phyloP scores from a whole-genome alignment of 148 eudicot genomes.

The Tetragonia tetragonoides region DNA sequence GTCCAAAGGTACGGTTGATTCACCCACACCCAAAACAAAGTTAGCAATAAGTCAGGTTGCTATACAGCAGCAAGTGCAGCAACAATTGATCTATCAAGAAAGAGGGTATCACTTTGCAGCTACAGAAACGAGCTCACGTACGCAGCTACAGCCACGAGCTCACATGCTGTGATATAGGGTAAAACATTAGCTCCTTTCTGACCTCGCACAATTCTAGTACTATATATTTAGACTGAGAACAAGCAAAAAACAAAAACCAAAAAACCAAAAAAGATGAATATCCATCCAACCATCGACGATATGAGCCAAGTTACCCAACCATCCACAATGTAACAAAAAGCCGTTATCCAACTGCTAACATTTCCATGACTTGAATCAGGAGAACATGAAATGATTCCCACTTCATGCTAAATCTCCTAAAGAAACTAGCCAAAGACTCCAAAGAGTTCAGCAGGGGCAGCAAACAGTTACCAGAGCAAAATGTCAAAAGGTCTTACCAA shows the following conservation, averaged over 20 bases:
- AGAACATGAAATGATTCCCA: neutral
- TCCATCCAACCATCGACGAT: neutral
- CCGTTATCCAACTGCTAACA: neutral
- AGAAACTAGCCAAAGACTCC: neutral
- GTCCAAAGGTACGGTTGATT: constrained; percentile 11
- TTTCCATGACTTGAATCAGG: neutral
- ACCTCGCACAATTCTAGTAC: neutral
- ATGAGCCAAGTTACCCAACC: neutral
- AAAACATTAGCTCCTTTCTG: constrained; percentile 36
- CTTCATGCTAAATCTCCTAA: neutral
- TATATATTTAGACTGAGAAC: neutral
- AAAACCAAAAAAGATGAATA: neutral
- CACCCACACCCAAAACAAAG: constrained; percentile 22
- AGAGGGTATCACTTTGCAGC: constrained; percentile 17
- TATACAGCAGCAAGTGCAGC: constrained; percentile 18
- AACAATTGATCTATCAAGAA: constrained; percentile 4
- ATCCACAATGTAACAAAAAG: neutral
- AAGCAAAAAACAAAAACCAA: constrained; percentile 5
- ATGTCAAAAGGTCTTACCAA: neutral
- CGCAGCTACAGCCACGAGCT: constrained; percentile 51
- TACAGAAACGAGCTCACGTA: constrained; percentile 42
- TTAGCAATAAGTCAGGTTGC: constrained; percentile 20
- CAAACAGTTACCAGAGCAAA: neutral
- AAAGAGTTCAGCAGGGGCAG: too few relatives aligned
- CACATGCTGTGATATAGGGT: constrained; percentile 42